A percentile compares a stretch with the other conserved stretches of the same genome.
Evolutionary conservation across 768 basidiomycete species (phyloP).

Genomic region (Mrakia gelida): DNA sequence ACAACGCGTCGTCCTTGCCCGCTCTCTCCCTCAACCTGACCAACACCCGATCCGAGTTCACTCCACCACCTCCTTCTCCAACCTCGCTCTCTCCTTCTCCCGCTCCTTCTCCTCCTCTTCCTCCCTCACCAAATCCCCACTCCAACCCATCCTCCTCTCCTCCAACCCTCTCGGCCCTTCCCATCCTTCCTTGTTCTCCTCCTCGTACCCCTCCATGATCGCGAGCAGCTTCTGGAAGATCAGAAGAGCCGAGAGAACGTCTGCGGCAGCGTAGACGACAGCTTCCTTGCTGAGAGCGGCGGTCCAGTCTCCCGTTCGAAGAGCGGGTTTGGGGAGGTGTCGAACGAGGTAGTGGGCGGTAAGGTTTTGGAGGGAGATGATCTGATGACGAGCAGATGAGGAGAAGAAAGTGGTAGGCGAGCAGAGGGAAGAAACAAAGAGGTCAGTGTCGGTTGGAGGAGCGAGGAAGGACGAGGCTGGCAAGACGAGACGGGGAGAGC

Average conservation of each 20-base stretch:
- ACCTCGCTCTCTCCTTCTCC: neutral
- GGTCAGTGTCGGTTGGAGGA: neutral
- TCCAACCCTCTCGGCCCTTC: neutral
- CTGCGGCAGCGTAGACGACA: constrained; percentile 16
- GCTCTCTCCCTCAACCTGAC: neutral
- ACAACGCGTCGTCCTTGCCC: too few relatives aligned
- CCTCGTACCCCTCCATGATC: neutral
- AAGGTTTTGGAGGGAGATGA: constrained; percentile 15
- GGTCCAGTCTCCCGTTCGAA: constrained; percentile 24
- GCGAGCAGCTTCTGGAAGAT: neutral
- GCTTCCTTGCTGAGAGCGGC: constrained; percentile 12
- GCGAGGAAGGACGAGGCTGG: neutral
- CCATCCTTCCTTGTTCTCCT: neutral
- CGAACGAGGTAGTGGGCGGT: constrained; percentile 14
- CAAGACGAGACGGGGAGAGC: neutral
- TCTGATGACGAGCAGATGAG: neutral
- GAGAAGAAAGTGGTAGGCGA: neutral
- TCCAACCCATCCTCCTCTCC: neutral
- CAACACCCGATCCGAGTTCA: neutral
- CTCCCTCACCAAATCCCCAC: constrained; percentile 6
- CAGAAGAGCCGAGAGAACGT: constrained; percentile 20
- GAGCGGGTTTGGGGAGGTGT: constrained; percentile 20
- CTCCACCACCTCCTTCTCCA: constrained; percentile 1
- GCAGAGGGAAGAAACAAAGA: neutral
- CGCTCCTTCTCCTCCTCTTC: constrained; percentile 1